Evolutionary conservation across 1,139 yeast species (phyloP).

Genomic region (Wickerhamomyces sp.): DNA sequence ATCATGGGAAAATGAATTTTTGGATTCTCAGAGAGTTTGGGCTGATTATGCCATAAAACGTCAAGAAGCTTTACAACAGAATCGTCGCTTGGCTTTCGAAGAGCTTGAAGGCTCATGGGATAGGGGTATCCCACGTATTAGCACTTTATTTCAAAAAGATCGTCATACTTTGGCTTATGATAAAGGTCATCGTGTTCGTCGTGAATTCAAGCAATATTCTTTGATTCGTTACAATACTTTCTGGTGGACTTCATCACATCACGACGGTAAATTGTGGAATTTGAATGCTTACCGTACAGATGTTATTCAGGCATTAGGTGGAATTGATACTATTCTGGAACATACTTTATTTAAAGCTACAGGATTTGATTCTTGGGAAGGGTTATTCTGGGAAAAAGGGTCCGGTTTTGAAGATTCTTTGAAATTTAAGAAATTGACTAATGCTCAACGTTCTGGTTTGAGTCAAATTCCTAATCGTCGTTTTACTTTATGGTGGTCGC

Average conservation of each 20-base stretch:
- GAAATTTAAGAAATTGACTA: slow-evolving; percentile 90
- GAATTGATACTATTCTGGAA: slow-evolving; percentile 92
- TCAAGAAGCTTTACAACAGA: slow-evolving; percentile 81
- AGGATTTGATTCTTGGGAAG: slow-evolving; percentile 98
- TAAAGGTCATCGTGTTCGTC: slow-evolving; percentile 85
- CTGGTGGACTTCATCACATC: slow-evolving; percentile 95
- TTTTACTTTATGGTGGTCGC: slow-evolving; percentile 99
- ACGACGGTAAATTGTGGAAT: slow-evolving; percentile 96
- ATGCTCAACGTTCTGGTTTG: slow-evolving; percentile 95
- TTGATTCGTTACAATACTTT: slow-evolving; percentile 76
- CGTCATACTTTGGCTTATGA: slow-evolving; percentile 93
- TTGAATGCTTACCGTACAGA: slow-evolving; percentile 90
- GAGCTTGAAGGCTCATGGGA: slow-evolving; percentile 96
- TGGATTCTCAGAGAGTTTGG: slow-evolving; percentile 96
- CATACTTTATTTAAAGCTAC: slow-evolving; percentile 96
- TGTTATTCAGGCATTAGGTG: slow-evolving; percentile 95
- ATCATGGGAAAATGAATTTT: slow-evolving; percentile 94
- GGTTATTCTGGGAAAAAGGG: slow-evolving; percentile 96
- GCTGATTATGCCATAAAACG: slow-evolving; percentile 92
- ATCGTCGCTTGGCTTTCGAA: slow-evolving; percentile 83
- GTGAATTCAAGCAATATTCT: slow-evolving; percentile 72
- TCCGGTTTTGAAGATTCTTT: slow-evolving; percentile 96
- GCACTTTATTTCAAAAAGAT: slow-evolving; percentile 92
- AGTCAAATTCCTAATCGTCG: slow-evolving; percentile 98
- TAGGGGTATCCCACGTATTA: slow-evolving; percentile 92